These are phyloP conservation scores for Cyphellophora attinorum DNA, from an alignment of 2,329 filamentous ascomycete genomes.

Conservation along the genomic window DNA sequence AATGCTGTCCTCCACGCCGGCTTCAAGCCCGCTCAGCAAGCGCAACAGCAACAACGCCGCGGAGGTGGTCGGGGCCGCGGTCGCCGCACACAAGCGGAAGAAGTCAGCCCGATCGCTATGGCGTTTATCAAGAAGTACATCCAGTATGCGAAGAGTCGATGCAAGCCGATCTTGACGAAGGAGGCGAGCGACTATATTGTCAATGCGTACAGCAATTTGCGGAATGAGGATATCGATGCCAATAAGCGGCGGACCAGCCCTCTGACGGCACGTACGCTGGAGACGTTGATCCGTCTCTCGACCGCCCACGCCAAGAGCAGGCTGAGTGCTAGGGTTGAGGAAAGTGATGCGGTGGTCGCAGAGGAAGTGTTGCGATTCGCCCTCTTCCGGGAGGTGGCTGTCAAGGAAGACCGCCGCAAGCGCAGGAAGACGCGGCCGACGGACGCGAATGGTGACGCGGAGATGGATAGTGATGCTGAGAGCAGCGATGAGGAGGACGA, in stretches of 20 bases:
- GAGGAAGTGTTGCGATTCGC: conserved; percentile 88
- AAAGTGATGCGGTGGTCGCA: conserved; percentile 77
- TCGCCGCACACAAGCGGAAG: conserved; percentile 63
- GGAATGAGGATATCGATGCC: conserved; percentile 91
- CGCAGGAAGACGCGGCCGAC: conserved; percentile 66
- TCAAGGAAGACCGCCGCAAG: conserved; percentile 60
- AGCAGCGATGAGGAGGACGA: conserved; percentile 23
- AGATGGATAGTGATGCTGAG: conserved; percentile 41
- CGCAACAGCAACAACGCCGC: not conserved
- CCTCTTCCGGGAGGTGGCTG: conserved; percentile 89
- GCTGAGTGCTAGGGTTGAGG: conserved; percentile 78
- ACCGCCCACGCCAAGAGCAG: conserved; percentile 92
- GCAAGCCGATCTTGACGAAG: conserved; percentile 84
- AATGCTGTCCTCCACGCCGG: conserved; percentile 93
- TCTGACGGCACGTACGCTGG: conserved; percentile 91
- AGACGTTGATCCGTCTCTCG: conserved; percentile 94
- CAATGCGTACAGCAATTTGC: conserved; percentile 78
- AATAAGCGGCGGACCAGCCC: conserved; percentile 90
- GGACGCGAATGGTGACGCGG: conserved; percentile 56
- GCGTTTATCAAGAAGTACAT: conserved; percentile 99
- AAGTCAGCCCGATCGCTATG: conserved; percentile 64
- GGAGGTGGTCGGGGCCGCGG: conserved; percentile 46
- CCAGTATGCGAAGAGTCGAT: conserved; percentile 86
- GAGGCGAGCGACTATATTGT: conserved; percentile 88
- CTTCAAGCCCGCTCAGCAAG: conserved; percentile 62